phyloP scores from a whole-genome alignment of 805 yeast genomes.

The Kodamaea kaohsiungensis region DNA sequence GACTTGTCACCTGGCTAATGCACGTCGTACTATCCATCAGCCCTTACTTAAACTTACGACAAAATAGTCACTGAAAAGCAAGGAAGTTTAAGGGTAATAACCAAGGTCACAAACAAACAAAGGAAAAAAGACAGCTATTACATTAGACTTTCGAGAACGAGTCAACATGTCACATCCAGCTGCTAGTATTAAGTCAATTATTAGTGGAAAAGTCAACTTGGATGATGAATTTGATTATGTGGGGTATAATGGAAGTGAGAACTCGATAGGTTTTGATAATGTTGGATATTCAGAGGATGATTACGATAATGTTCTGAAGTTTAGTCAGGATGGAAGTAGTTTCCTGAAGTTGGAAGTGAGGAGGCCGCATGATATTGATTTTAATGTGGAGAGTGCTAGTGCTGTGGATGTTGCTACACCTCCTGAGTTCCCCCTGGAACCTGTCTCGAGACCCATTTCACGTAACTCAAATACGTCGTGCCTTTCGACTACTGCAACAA shows the following conservation, averaged over 20 bases:
- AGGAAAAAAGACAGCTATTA: neutral
- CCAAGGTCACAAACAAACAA: neutral
- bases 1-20: neutral
- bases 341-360: constrained; percentile 2
- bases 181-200: constrained; percentile 41
- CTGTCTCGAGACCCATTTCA: constrained; percentile 56
- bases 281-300: constrained; percentile 7
- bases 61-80: neutral
- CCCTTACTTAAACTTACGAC: neutral
- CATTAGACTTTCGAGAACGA: neutral
- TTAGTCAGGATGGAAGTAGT: constrained; percentile 13
- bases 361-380: neutral
- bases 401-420: constrained; percentile 4
- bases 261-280: neutral
- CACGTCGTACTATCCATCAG: neutral
- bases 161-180: constrained; percentile 41
- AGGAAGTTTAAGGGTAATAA: neutral
- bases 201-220: constrained; percentile 34
- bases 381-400: neutral
- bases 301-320: constrained; percentile 14
- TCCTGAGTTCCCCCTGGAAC: constrained; percentile 17
- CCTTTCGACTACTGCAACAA: constrained; percentile 71
- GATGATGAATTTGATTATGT: constrained; percentile 22
- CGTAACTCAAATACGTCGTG: constrained; percentile 66
- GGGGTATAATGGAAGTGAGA: constrained; percentile 12